A percentile compares a stretch with the other conserved stretches of the same genome.
Conservation (phyloP, 139 green algal genomes). For the Yamagishiella unicocca region DNA sequence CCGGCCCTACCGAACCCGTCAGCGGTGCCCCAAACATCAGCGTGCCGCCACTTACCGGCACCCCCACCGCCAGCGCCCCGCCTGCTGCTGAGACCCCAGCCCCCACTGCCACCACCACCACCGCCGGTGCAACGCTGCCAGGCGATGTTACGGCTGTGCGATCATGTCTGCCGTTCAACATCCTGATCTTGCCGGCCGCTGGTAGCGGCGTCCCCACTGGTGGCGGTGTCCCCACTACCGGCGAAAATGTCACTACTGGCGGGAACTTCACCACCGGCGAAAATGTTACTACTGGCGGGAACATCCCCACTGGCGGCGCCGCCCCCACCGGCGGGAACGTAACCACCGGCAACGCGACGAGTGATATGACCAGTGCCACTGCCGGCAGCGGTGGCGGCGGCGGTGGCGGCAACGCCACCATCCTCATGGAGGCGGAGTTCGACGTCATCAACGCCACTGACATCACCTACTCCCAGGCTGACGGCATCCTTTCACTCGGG, state of each 20-base stretch:
- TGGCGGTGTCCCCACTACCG: background rate
- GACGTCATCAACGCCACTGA: slow-evolving; percentile 31
- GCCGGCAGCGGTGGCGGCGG: background rate
- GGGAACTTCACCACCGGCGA: background rate
- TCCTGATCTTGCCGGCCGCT: slow-evolving; percentile 15
- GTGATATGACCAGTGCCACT: background rate
- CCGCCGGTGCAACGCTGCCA: slow-evolving; percentile 19
- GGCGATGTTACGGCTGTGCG: slow-evolving; percentile 26
- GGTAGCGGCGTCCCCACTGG: background rate
- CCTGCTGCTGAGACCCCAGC: background rate
- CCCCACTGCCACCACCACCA: background rate
- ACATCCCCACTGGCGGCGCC: background rate
- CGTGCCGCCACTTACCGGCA: background rate
- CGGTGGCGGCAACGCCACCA: slow-evolving; percentile 14
- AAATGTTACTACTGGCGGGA: background rate
- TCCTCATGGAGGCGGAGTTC: background rate
- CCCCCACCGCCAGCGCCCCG: background rate
- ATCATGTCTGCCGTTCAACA: slow-evolving; percentile 41
- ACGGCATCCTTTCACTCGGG: slow-evolving; percentile 33
- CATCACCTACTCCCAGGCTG: slow-evolving; percentile 10
- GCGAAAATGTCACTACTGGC: background rate
- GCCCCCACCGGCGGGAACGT: background rate
- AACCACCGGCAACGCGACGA: background rate
- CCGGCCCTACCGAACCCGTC: background rate
- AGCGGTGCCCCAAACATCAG: background rate